Percentiles rank a stretch among this genome's conserved stretches.
Conservation (phyloP, 306 rosid species). For the Cotoneaster glaucophyllus region DNA sequence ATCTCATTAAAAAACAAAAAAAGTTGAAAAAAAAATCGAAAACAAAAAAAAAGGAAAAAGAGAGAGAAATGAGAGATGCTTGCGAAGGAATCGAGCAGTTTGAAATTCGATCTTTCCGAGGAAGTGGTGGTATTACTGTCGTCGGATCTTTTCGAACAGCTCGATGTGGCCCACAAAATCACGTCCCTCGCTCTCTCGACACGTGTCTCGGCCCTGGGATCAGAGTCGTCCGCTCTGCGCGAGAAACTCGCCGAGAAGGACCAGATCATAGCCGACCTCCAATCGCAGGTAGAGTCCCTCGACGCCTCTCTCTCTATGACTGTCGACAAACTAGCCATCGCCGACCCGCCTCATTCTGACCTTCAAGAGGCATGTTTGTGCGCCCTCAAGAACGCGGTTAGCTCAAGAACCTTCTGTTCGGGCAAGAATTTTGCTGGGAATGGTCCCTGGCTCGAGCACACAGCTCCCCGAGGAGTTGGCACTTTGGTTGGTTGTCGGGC, state of each 20-base stretch:
- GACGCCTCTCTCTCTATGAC: conserved; percentile 47
- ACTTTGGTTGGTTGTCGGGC: no score
- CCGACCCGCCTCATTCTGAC: no score
- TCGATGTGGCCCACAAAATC: conserved; percentile 93
- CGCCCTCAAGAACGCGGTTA: conserved; percentile 42
- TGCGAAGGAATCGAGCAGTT: conserved; percentile 43
- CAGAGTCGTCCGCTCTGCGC: conserved; percentile 44
- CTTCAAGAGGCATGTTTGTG: conserved; percentile 56
- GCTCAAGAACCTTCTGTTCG: conserved; percentile 14
- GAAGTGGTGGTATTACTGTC: conserved; percentile 59
- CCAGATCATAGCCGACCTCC: conserved; percentile 48
- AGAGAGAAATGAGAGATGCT: conserved; percentile 19
- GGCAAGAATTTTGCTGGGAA: no score
- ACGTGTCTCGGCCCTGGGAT: conserved; percentile 61
- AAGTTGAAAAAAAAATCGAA: neutral
- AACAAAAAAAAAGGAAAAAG: neutral
- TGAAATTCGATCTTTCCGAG: conserved; percentile 58
- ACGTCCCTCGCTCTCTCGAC: conserved; percentile 75
- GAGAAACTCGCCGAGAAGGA: conserved; percentile 54
- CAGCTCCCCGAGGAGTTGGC: no score
- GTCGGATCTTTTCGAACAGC: conserved; percentile 85
- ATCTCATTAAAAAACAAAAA: neutral
- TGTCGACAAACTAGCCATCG: conserved; percentile 50
- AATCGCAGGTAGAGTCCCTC: conserved; percentile 47
- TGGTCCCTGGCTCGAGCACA: no score